Percentiles rank a stretch among this genome's conserved stretches.
phyloP scores from a whole-genome alignment of 1,284 basidiomycete genomes.

The Ceratobasidium sp. region DNA sequence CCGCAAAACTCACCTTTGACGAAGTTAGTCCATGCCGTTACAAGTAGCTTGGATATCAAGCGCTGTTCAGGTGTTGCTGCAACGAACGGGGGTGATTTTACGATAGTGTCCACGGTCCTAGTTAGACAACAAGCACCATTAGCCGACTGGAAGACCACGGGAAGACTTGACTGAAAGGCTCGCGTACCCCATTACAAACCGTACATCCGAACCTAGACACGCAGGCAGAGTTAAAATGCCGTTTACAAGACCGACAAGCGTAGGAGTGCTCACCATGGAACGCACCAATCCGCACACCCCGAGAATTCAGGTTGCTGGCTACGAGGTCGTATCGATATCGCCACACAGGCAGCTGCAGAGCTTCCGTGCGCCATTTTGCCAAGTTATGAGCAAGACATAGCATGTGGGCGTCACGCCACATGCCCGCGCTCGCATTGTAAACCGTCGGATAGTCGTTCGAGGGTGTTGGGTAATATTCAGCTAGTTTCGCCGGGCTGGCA shows the following conservation, averaged over 20 bases:
- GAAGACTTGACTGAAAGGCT: not conserved
- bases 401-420: conserved; percentile 63
- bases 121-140: not conserved
- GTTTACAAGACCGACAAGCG: not conserved
- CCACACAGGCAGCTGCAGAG: conserved; percentile 58
- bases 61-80: conserved; percentile 58
- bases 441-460: conserved; percentile 52
- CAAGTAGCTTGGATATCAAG: conserved; percentile 58
- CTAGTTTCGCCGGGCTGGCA: conserved; percentile 64
- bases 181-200: conserved; percentile 59
- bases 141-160: not conserved
- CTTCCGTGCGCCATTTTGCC: conserved; percentile 56
- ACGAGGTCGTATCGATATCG: conserved; percentile 60
- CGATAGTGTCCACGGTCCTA: conserved; percentile 50
- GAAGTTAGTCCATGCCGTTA: conserved; percentile 62
- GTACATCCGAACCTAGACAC: conserved; percentile 54
- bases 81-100: conserved; percentile 51
- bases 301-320: conserved; percentile 59
- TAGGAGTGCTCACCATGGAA: conserved; percentile 56
- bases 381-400: conserved; percentile 60
- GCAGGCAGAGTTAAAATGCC: not conserved
- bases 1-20: conserved; percentile 56
- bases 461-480: conserved; percentile 53
- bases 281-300: conserved; percentile 58
- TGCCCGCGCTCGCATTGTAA: conserved; percentile 55